Evolutionary conservation across 768 basidiomycete genomes (phyloP), one percentile per base, ranked within the genome.

Genomic region (Hericium alpestre): DNA sequence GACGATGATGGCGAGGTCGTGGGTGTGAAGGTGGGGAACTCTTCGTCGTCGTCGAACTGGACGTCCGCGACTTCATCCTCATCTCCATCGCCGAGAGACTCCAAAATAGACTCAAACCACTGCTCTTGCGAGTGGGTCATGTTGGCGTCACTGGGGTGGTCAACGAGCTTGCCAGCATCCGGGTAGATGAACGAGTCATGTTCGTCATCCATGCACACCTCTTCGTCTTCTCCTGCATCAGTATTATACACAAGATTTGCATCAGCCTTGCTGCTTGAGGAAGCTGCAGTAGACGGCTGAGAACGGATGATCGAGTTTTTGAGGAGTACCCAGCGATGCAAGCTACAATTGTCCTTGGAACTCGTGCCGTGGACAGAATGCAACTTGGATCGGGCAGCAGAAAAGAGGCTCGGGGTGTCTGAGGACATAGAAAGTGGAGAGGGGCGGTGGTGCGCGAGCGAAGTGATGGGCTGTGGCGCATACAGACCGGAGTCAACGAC

Each of bases 251-350:
- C 65, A 66, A 68, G 63, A 59, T 65, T 65, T 57, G 69, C 65
- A 70, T 67, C 69, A 63, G 62, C 56, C 54, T 63, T 62, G 58
- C 66, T 53, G 51, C 55, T 55, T 58, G 64, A 51, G 53, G 68
- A 63, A 56, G 73, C 65, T 55, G 75, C 50, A 62, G 69, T 69
- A 64, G 71, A 59, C 61, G 76, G 72, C 53, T 79, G 76, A 59
- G 82, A 77, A 63, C 75, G 76, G 62, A 81, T 71, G 60, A 90
- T 78, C 32, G 86, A 89, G 69, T 91, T 92, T 84, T 90, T 90
- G 67, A 91, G 78, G 57, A 92, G 77, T 54, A 92, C 89, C 87
- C 86, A 90, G 67, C 88, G 87, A 66, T 88, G 87, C 73, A 91
- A 79, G 72, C 82, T 87, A 75, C 79, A 77, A 61, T 71, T 80